Conservation (phyloP, 371 early-diverging fungal genomes). For the Mucor circinelloides region DNA sequence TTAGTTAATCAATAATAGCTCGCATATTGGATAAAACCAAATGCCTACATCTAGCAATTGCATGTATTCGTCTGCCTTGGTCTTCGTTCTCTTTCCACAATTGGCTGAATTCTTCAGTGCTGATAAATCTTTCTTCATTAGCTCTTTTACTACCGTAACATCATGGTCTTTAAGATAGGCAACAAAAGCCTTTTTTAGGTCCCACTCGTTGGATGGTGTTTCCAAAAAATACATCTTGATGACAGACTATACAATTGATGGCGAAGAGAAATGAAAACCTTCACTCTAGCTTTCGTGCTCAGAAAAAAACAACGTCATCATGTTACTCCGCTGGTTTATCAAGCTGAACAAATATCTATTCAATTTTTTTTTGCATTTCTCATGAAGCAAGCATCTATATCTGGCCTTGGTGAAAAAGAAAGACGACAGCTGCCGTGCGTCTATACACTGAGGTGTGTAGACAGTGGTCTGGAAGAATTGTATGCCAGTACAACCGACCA, state of each 20-base stretch:
- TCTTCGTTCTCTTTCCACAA: background rate
- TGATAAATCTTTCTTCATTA: background rate
- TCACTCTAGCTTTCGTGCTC: background rate
- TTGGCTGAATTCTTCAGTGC: background rate
- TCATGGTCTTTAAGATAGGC: background rate
- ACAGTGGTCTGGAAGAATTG: background rate
- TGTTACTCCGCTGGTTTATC: background rate
- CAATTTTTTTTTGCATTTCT: no score
- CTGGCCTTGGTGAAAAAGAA: background rate
- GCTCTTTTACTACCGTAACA: background rate
- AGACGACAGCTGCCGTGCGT: background rate
- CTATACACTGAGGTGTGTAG: background rate
- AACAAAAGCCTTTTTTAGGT: background rate
- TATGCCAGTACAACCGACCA: conserved; percentile 6
- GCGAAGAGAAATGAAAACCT: background rate
- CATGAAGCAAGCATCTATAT: background rate
- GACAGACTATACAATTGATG: background rate
- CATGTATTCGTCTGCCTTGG: background rate
- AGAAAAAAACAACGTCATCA: background rate
- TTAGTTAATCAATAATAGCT: background rate
- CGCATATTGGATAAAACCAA: background rate
- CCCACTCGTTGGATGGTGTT: background rate
- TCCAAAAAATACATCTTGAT: background rate
- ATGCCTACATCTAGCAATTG: background rate
- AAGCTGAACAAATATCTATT: no score